phyloP scores from a whole-genome alignment of 306 rosid species.

The Purshia tridentata region DNA sequence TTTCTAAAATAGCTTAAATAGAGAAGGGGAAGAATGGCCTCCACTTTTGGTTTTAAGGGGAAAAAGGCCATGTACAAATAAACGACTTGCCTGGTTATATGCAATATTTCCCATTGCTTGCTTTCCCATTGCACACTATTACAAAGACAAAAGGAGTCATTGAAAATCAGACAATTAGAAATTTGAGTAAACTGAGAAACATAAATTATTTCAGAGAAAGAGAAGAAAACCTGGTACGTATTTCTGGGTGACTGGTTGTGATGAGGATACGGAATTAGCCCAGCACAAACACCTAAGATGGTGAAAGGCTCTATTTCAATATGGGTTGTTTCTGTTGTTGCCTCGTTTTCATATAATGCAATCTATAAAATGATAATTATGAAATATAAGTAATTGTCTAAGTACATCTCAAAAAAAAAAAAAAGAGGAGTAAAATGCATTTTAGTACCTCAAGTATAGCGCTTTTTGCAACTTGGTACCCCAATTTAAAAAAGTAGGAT shows the following conservation, averaged over 20 bases:
- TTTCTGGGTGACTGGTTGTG: constrained; percentile 99
- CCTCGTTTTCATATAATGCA: constrained; percentile 84
- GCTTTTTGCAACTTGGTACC: too few species aligned
- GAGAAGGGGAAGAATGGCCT: background rate
- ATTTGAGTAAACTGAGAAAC: background rate
- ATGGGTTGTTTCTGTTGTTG: constrained; percentile 68
- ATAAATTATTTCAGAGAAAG: background rate
- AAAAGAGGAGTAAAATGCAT: too few species aligned
- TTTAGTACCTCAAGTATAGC: too few species aligned
- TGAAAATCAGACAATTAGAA: constrained; percentile 16
- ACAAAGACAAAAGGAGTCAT: constrained; percentile 17
- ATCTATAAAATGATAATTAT: constrained; percentile 46
- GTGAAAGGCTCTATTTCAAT: constrained; percentile 95
- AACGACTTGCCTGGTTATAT: constrained; percentile 68
- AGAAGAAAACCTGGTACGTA: constrained; percentile 74
- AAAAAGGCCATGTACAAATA: background rate
- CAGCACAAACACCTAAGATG: constrained; percentile 85
- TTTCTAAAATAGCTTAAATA: background rate
- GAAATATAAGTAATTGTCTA: constrained; percentile 5
- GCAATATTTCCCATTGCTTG: constrained; percentile 99
- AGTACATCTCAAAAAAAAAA: constrained; percentile 21
- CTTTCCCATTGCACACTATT: constrained; percentile 96
- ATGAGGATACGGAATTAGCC: constrained; percentile 96
- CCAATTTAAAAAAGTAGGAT: too few species aligned
- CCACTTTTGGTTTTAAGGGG: background rate